Evolutionary conservation across 495 filamentous ascomycete species (phyloP).

Genomic region (Halenospora varia): DNA sequence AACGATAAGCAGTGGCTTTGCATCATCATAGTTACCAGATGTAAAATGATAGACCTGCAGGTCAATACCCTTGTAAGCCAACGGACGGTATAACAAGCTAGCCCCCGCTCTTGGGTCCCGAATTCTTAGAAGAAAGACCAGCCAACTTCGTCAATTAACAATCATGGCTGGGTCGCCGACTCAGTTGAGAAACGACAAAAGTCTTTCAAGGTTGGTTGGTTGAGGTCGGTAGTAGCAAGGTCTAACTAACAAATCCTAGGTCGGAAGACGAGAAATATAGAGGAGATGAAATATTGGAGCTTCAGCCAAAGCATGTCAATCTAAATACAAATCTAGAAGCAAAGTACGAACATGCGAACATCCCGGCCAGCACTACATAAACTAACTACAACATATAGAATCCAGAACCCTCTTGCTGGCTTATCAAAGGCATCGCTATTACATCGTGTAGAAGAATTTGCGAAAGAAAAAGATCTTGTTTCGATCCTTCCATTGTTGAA

Average conservation of each 20-base stretch:
- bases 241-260: neutral
- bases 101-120: neutral
- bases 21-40: too few relatives aligned
- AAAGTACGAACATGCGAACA: conserved; percentile 32
- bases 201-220: neutral
- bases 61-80: neutral
- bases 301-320: conserved; percentile 35
- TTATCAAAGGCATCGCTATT: conserved; percentile 50
- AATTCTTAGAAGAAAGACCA: neutral
- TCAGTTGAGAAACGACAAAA: neutral
- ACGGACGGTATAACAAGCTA: neutral
- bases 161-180: neutral
- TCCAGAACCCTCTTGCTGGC: conserved; percentile 56
- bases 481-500: conserved; percentile 47
- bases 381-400: conserved; percentile 15
- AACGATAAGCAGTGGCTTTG: too few relatives aligned
- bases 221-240: neutral
- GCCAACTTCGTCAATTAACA: neutral
- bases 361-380: neutral
- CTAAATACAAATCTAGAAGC: conserved; percentile 47
- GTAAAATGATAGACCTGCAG: neutral
- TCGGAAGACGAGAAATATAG: conserved; percentile 13
- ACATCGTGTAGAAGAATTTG: conserved; percentile 51
- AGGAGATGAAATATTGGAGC: conserved; percentile 4
- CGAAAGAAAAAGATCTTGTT: conserved; percentile 42